These are phyloP conservation scores for Venturia carpophila DNA, from an alignment of 2,329 filamentous ascomycete species.

Conservation along the genomic window DNA sequence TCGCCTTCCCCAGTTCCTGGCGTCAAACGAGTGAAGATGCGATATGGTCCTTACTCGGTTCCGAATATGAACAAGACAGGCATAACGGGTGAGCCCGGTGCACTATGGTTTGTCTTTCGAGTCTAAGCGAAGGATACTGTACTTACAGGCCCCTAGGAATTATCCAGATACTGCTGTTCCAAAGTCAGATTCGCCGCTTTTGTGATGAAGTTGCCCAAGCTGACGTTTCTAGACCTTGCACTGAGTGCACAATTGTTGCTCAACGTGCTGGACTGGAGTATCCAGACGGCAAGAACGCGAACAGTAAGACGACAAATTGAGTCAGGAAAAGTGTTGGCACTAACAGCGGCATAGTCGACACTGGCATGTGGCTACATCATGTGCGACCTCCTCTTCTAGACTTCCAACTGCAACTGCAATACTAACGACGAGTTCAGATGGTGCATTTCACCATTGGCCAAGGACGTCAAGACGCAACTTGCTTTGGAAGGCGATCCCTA, in stretches of 20 bases:
- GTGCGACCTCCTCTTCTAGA: neutral
- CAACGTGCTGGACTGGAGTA: conserved; percentile 15
- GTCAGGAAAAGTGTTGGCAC: neutral
- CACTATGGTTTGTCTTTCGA: neutral
- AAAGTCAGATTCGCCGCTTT: neutral
- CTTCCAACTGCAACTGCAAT: neutral
- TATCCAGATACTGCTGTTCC: conserved; percentile 14
- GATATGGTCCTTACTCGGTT: conserved; percentile 17
- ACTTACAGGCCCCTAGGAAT: neutral
- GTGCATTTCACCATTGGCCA: conserved; percentile 14
- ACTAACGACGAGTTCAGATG: conserved; percentile 5
- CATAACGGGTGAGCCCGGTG: conserved; percentile 11
- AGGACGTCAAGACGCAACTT: conserved; percentile 17
- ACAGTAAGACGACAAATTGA: neutral
- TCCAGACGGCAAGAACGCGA: conserved; percentile 16
- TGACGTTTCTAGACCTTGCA: conserved; percentile 9
- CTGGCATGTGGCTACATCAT: conserved; percentile 25
- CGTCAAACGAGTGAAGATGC: conserved; percentile 15
- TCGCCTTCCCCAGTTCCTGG: conserved; percentile 4
- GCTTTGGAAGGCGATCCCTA: neutral
- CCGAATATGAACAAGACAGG: conserved; percentile 17
- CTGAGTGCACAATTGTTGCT: conserved; percentile 14
- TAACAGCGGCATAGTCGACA: neutral
- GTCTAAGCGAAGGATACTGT: neutral
- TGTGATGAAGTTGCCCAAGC: no score